A percentile compares a stretch with the other conserved stretches of the same genome.
Conservation (phyloP, 1,284 basidiomycete species). For the Fomitopsis schrenkii region DNA sequence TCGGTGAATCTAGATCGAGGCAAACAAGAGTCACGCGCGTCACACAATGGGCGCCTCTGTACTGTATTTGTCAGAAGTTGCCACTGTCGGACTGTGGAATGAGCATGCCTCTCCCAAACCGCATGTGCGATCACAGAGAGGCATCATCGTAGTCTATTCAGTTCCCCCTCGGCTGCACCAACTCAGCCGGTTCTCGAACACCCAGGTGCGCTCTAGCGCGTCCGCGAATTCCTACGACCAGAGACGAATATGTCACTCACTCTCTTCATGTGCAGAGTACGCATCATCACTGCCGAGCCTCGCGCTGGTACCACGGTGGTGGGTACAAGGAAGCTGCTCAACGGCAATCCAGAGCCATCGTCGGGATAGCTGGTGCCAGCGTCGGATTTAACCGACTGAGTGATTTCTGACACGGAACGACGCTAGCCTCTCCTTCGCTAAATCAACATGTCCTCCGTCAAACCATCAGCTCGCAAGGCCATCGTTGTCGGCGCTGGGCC, state of each 20-base stretch:
- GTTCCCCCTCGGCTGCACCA: background rate
- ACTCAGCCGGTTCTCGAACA: background rate
- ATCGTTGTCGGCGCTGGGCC: slow-evolving; percentile 86
- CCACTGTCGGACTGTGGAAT: background rate
- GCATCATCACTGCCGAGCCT: background rate
- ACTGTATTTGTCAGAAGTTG: background rate
- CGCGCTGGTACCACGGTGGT: background rate
- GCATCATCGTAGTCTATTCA: background rate
- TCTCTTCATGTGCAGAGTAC: background rate
- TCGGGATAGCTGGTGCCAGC: background rate
- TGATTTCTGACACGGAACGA: slow-evolving; percentile 1
- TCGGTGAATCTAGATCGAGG: background rate
- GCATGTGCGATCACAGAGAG: background rate
- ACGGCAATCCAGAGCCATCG: background rate
- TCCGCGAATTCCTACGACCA: background rate
- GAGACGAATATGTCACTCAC: background rate
- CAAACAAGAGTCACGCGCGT: background rate
- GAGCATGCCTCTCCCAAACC: background rate
- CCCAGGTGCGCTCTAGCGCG: background rate
- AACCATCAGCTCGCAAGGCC: slow-evolving; percentile 34
- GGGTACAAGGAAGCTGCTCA: background rate
- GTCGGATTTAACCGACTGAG: background rate
- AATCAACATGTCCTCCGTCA: background rate
- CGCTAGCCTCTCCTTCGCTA: background rate
- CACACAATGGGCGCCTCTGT: background rate